Evolutionary conservation across 495 filamentous ascomycete species (phyloP), one percentile per base, ranked within the genome.

Genomic region (Trichoderma virens): DNA sequence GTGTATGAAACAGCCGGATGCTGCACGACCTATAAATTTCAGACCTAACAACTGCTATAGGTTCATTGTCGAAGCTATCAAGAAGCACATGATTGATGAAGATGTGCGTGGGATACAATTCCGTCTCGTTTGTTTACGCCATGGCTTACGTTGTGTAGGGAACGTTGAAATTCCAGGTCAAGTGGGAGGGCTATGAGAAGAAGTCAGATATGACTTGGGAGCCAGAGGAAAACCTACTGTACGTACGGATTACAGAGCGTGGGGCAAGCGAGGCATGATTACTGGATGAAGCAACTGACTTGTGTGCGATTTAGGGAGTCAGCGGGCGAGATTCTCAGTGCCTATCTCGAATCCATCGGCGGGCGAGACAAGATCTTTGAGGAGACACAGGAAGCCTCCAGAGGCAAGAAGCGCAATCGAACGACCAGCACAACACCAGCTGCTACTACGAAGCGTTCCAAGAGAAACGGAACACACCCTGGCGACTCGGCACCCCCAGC

Each of bases 151-250:
- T 5, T 27, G 30, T 64, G 28, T 61, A 81, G 70, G 78, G 75
- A 16, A 62, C 74, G 39, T 64, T 83, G 0, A 76, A 74, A 34
- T 84, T 80, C 64, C 75, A 81, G 35, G 80, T 86, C 30, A 87
- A 87, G 65, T 87, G 85, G 85, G 82, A 85, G 64, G 83, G 83
- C 1, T 86, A 82, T 63, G 83, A 86, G 23, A 81, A 82, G 56
- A 81, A 82, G 64, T 70, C 75, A 0, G 84, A 87, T 65, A 71
- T 76, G 70, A 87, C 84, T 0, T 86, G 84, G 84, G 85, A 87
- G 66, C 79, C 82, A 0, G 83, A 86, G 62, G 81, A 82, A 38
- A 85, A 86, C 63, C 73, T 86, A 64, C 74, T 64, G 83, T 84
- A 72, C 59, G 74, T 70, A 16, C 31, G 18, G 18, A 18, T 6